A percentile compares a stretch with the other conserved stretches of the same genome.
These are phyloP conservation scores for Malassezia japonica DNA, from an alignment of 1,284 basidiomycete genomes.

Conservation along the genomic window DNA sequence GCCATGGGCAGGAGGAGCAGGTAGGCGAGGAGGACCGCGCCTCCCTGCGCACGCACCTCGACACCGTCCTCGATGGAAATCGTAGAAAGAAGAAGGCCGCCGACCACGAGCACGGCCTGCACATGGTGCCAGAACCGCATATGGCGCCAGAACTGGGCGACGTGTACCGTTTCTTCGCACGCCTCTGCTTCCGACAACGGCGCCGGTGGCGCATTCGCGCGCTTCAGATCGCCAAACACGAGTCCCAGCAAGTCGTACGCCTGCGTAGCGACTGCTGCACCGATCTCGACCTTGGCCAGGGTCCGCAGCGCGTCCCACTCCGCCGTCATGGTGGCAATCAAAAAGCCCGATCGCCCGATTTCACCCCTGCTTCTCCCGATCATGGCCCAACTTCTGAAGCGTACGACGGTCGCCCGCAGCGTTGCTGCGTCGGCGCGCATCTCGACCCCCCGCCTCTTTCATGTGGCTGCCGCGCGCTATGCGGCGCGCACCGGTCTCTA, in stretches of 20 bases:
- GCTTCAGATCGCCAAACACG: too few species aligned
- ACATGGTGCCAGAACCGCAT: neutral
- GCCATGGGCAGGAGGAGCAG: neutral
- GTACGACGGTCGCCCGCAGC: too few species aligned
- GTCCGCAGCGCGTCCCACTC: neutral
- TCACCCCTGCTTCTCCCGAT: neutral
- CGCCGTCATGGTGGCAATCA: neutral
- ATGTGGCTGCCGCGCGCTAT: neutral
- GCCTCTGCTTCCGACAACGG: too few species aligned
- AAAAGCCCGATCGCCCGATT: neutral
- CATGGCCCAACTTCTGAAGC: neutral
- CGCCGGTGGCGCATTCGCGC: too few species aligned
- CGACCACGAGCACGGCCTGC: neutral
- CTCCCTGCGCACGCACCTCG: neutral
- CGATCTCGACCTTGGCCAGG: too few species aligned
- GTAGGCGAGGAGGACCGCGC: neutral
- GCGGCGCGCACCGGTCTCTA: constrained; percentile 62
- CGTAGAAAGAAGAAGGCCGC: neutral
- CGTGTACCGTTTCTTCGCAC: neutral
- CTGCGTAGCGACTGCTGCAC: too few species aligned
- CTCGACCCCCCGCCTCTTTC: neutral
- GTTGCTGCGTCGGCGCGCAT: neutral
- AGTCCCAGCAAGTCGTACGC: too few species aligned
- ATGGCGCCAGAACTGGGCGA: neutral
- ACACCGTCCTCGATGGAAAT: neutral